Conservation (phyloP, 2,329 filamentous ascomycete genomes). For the Amesomyces nigricolor region DNA sequence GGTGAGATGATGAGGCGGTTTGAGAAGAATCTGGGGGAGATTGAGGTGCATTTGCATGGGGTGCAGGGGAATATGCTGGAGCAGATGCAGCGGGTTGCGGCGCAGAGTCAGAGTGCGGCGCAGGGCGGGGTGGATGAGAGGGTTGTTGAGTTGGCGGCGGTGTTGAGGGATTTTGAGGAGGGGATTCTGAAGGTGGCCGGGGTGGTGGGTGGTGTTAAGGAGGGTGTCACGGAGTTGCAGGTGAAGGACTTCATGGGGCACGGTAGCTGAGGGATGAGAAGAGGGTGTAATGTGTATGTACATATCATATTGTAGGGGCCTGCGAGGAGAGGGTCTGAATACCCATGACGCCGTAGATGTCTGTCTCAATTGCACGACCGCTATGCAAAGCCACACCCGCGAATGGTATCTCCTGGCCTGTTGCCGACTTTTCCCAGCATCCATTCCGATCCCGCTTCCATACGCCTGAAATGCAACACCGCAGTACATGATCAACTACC, state of each 20-base stretch:
- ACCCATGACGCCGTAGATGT: background rate
- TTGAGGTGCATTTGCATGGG: conserved; percentile 59
- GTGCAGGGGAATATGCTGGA: conserved; percentile 56
- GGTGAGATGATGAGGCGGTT: conserved; percentile 51
- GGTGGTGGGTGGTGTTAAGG: conserved; percentile 53
- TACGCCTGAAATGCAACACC: conserved; percentile 11
- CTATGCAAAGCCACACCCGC: background rate
- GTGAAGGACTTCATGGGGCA: conserved; percentile 42
- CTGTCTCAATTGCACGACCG: background rate
- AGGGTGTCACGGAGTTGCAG: conserved; percentile 55
- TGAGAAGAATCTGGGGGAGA: conserved; percentile 54
- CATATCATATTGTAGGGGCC: conserved; percentile 1
- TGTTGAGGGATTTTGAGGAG: conserved; percentile 60
- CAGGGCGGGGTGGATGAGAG: conserved; percentile 39
- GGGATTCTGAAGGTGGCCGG: conserved; percentile 59
- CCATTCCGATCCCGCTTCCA: background rate
- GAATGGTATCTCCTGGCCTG: conserved; percentile 13
- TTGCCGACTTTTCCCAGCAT: background rate
- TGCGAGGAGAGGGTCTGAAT: background rate
- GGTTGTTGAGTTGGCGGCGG: conserved; percentile 48
- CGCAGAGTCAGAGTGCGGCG: conserved; percentile 32
- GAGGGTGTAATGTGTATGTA: background rate
- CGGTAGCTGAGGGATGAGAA: conserved; percentile 20
- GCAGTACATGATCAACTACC: background rate
- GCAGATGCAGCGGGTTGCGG: conserved; percentile 48